Evolutionary conservation across 257 asterid genomes (phyloP).

Genomic region (Lycium ferocissimum): DNA sequence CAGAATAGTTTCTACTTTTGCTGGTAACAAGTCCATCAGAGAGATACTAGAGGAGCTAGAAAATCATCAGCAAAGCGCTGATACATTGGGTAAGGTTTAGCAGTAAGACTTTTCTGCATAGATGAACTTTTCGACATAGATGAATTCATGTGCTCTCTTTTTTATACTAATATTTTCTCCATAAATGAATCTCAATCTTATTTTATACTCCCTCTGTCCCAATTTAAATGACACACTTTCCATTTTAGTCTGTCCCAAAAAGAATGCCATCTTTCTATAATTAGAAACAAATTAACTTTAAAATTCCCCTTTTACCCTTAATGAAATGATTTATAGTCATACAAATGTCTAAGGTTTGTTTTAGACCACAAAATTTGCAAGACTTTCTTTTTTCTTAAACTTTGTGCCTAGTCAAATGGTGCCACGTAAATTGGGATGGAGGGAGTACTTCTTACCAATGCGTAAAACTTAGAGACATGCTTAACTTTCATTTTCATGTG

Average conservation of each 20-base stretch:
- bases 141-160: conserved; percentile 2
- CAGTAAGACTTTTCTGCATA: not conserved
- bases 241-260: too few species aligned
- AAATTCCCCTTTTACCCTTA: too few species aligned
- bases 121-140: not conserved
- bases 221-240: too few species aligned
- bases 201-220: not conserved
- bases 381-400: too few species aligned
- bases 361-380: too few species aligned
- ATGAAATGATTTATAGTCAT: too few species aligned
- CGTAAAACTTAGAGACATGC: not conserved
- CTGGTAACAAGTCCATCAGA: conserved; percentile 69
- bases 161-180: not conserved
- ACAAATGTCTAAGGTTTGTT: too few species aligned
- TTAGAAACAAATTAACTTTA: too few species aligned
- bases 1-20: conserved; percentile 80
- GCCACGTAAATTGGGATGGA: too few species aligned
- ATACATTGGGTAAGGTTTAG: conserved; percentile 66
- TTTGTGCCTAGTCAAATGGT: too few species aligned
- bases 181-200: not conserved
- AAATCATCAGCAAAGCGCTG: conserved; percentile 76
- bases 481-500: conserved; percentile 3
- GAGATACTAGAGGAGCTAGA: conserved; percentile 79
- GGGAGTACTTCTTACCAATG: not conserved
- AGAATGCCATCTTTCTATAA: too few species aligned